A percentile compares a stretch with the other conserved stretches of the same genome.
Conservation (phyloP, 83 land plant genomes). For the Diphasiastrum complanatum region DNA sequence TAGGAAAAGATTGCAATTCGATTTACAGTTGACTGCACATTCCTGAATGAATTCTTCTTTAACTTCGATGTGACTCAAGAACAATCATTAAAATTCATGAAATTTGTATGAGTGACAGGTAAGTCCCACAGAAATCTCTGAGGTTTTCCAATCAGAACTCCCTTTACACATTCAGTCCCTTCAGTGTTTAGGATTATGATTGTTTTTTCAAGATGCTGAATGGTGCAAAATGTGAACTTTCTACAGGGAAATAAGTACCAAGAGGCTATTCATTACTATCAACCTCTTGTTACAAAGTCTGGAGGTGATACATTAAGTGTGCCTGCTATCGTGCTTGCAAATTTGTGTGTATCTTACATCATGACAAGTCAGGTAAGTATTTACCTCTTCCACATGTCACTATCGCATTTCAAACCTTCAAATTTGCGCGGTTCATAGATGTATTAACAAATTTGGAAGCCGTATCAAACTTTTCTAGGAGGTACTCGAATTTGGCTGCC, state of each 20-base stretch:
- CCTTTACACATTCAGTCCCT: too few species aligned
- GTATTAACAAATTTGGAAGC: background rate
- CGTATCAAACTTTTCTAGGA: background rate
- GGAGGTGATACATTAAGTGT: slow-evolving; percentile 29
- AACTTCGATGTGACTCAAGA: too few species aligned
- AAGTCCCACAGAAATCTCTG: too few species aligned
- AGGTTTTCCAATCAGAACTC: too few species aligned
- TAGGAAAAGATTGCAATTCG: too few species aligned
- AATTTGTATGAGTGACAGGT: too few species aligned
- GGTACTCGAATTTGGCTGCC: background rate
- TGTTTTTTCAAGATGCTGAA: too few species aligned
- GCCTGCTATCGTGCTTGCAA: slow-evolving; percentile 40
- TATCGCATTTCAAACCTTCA: background rate
- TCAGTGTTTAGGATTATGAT: too few species aligned
- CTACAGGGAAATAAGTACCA: slow-evolving; percentile 31
- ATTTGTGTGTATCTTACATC: slow-evolving; percentile 38
- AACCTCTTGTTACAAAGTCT: slow-evolving; percentile 33
- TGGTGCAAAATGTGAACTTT: too few species aligned
- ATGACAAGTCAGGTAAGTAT: slow-evolving; percentile 37
- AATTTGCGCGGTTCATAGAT: background rate
- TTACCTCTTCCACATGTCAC: background rate
- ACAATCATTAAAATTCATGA: too few species aligned
- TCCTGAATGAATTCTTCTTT: too few species aligned
- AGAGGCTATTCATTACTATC: slow-evolving; percentile 39
- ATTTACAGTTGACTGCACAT: too few species aligned